Base-by-base conservation (phyloP, 192 early-diverging fungal genomes). In the Kappamyces sp. region DNA sequence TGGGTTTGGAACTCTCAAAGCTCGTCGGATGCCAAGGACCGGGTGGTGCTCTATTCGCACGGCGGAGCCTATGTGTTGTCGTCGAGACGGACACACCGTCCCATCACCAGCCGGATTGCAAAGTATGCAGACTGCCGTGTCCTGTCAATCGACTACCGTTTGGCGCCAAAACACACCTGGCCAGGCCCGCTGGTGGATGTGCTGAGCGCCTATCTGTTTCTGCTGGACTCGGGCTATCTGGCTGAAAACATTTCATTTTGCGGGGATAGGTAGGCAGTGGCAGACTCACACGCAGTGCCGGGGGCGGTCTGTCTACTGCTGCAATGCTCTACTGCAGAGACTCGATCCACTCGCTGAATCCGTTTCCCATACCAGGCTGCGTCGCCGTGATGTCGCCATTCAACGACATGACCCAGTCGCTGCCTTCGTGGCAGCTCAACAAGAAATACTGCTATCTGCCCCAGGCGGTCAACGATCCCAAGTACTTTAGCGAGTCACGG, bases 321-420 rank as follows among this genome's bases (percentile, higher is more conserved):
- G 32, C 51, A 38, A 59, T 77, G 57, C 29, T 86, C 2, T 78
- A 69, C 1, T 38, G 31, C 29, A 43, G 55, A 58, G 55, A 58
- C 38, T 46, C 55, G 6, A 45, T 42, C 36, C 14, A 66, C 80
- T 7, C 66, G 81, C 38, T 72, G 83, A 52, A 58, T 65, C 11
- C 61, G 71, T 1, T 64, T 14, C 73, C 78, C 5, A 34, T 71
- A 12, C 73, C 80, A 9, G 74, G 66, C 5, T 79, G 78, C 1
- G 61, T 68, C 0, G 61, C 77, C 31, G 65, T 62, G 5, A 50
- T 76, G 39, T 85, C 83, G 39, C 84, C 84, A 12, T 86, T 78
- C 81, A 34, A 37, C 30, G 64, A 65, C 42, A 34, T 65, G 15
- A 64, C 64, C 12, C 59, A 64, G 32, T 64, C 61, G 6, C 22